Evolutionary conservation across 1,139 yeast species (phyloP).

Genomic region (Torulaspora globosa): DNA sequence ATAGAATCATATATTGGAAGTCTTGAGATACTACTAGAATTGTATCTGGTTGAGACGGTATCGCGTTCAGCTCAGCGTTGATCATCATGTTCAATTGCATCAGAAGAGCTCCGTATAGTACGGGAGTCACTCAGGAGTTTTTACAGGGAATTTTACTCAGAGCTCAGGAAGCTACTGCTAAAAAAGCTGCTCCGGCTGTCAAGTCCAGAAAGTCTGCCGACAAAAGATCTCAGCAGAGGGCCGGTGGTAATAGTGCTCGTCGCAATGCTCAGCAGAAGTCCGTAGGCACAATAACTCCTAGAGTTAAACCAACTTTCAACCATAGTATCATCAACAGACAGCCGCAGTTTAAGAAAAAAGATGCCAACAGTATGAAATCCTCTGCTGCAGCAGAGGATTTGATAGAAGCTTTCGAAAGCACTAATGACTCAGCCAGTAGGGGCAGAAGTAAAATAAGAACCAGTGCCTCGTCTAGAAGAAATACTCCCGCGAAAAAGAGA

Average conservation of each 20-base stretch:
- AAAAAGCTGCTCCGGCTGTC: constrained; percentile 7
- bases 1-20: not conserved
- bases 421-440: not conserved
- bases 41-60: no score
- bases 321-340: constrained; percentile 19
- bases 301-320: constrained; percentile 17
- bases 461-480: constrained; percentile 1
- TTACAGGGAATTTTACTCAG: constrained; percentile 18
- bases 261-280: constrained; percentile 4
- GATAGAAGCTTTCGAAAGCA: constrained; percentile 16
- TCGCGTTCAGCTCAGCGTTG: not conserved
- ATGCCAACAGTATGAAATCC: constrained; percentile 7
- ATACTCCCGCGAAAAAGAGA: constrained; percentile 4
- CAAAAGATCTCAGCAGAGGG: not conserved
- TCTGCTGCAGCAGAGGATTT: constrained; percentile 12
- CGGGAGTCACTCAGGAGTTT: constrained; percentile 27
- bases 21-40: not conserved
- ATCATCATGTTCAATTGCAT: constrained; percentile 7
- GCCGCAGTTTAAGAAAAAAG: constrained; percentile 18
- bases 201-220: constrained; percentile 1
- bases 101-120: constrained; percentile 13
- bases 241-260: constrained; percentile 3
- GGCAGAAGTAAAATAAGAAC: not conserved
- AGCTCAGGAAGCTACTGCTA: constrained; percentile 21
- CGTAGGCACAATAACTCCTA: constrained; percentile 8